Evolutionary conservation across 106 monocot species (phyloP), one percentile per base, ranked within the genome.

Genomic region (Phalaenopsis aphrodite): DNA sequence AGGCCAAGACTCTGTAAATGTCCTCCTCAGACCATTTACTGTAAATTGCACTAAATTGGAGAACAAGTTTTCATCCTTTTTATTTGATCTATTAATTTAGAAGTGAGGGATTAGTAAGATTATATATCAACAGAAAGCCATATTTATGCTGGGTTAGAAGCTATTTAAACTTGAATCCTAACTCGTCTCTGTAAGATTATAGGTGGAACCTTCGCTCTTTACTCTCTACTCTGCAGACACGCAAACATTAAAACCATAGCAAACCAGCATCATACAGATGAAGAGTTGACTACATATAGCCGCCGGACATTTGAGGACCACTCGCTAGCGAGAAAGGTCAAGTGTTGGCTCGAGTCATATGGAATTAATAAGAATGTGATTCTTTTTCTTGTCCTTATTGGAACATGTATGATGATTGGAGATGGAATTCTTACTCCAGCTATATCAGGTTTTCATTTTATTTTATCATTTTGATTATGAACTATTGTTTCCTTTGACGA

Each of bases 341-440:
- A 72, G 67, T 67, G 65, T 58, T 19, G 82, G 57, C 74, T 88
- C 15, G 85, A 88, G 82, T 80, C 77, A 45, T 61, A 85, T 41
- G 52, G 56, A 2, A 77, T 88, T 72, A 42, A 85, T 82, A 85
- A 85, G 77, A 69, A 41, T 1, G n/a, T 75, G 41, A 47, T 88
- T 6, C 79, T 88, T 46, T 2, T 88, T 42, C 88, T 88, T 36
- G 85, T 85, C 1, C 41, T 88, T 68, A 49, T 88, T 56, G 88
- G 88, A 46, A 83, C 88, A 24, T 88, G 85, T 66, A 85, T 88
- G 88, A 85, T 88, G 37, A 88, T 85, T 21, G 80, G 88, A 2
- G 88, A 88, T 38, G 88, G 88, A 23, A 82, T 88, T 21, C 82
- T 88, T n/a, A 88, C 88, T 38, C 85, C 88, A 14, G 88, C 88